phyloP scores from a whole-genome alignment of 805 yeast genomes.

The Isabelozyma rhagii region DNA sequence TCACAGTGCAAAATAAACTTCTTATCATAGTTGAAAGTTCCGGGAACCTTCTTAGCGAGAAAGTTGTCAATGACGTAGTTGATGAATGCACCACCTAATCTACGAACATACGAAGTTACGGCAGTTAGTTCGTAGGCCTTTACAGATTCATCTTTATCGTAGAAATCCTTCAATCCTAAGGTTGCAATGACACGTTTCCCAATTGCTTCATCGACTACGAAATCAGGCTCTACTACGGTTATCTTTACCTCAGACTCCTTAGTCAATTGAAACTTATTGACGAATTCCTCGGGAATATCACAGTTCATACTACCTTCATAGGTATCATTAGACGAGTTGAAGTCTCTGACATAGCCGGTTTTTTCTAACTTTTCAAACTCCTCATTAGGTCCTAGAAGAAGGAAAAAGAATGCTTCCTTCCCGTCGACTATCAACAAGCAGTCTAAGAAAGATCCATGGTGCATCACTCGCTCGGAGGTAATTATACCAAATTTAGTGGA shows the following conservation, averaged over 20 bases:
- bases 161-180: slow-evolving; percentile 15
- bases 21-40: background rate
- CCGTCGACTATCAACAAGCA: slow-evolving; percentile 22
- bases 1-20: slow-evolving; percentile 26
- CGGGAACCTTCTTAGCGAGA: slow-evolving; percentile 7
- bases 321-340: slow-evolving; percentile 14
- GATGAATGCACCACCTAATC: slow-evolving; percentile 28
- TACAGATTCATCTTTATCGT: background rate
- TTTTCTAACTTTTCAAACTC: slow-evolving; percentile 18
- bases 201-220: slow-evolving; percentile 10
- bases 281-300: slow-evolving; percentile 23
- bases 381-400: slow-evolving; percentile 25
- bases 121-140: slow-evolving; percentile 46
- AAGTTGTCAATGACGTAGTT: slow-evolving; percentile 17
- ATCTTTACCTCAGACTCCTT: slow-evolving; percentile 11
- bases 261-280: slow-evolving; percentile 16
- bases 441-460: slow-evolving; percentile 10
- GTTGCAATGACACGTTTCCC: slow-evolving; percentile 25
- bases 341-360: slow-evolving; percentile 21
- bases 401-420: slow-evolving; percentile 14
- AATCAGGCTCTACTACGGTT: slow-evolving; percentile 13
- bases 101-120: slow-evolving; percentile 48
- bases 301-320: slow-evolving; percentile 16
- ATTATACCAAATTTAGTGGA: slow-evolving; percentile 42
- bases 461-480: slow-evolving; percentile 38